Base-by-base conservation (phyloP, 495 filamentous ascomycete genomes). In the Rhypophila decipiens region DNA sequence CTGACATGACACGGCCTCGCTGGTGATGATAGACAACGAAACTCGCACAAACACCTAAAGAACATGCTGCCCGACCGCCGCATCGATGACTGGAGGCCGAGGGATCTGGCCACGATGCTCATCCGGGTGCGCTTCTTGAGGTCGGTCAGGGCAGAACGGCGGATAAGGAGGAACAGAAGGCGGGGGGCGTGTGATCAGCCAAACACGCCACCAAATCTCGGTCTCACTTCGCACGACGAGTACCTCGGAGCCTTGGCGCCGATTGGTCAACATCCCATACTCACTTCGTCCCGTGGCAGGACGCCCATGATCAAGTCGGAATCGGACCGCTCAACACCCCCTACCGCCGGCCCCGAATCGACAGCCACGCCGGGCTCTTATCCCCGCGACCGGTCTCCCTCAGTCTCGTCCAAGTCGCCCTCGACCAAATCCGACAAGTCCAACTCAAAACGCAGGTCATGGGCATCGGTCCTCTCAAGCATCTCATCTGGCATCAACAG, bases 401-500 rank as follows among this genome's bases (percentile, higher is more conserved):
- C 47, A 18, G 47, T 56, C 17, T 54, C 59, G 5, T 52, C 39
- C 18, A 60, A 59, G 23, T 52, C 47, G 17, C 13, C 27, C 7
- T 31, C 27, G 7, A 7, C 47, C 29, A 50, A 24, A 31, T 49
- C 60, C 2, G 49, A 51, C 43, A 63, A 61, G 24, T 63, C 61
- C 10, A 59, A 59, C 11, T 47, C 43, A 39, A 64, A 62, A 38
- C 53, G 61, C 5, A 38, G 59, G 42, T 64, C 61, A 13, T 64
- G 61, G 61, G 61, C 61, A 5, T 64, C 61, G 20, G 59, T 64
- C 12, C 47, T 64, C 5, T 62, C 61, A 22, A 64, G 61, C 35
- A 64, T 64, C 42, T 64, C 61, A 31, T 62, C 61, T 3, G 61
- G 61, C 11, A 64, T 64, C 23, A 56, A 51, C 19, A 64, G 61